Percentiles rank a stretch among this genome's conserved stretches.
These are phyloP conservation scores for Sextonia rubra DNA, from an alignment of 164 flowering plant species.

Conservation along the genomic window DNA sequence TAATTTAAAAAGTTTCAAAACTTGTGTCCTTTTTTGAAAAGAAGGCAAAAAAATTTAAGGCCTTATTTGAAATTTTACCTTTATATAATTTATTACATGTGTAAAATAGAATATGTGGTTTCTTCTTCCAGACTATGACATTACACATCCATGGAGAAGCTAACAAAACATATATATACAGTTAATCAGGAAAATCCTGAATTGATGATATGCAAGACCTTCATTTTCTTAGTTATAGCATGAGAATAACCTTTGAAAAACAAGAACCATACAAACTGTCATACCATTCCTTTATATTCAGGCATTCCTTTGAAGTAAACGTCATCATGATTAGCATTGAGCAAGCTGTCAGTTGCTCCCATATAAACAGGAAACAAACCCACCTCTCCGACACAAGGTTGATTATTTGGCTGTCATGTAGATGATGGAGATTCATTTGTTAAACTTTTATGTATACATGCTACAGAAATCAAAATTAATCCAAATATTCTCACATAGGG, in stretches of 20 bases:
- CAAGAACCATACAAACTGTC: slow-evolving; percentile 3
- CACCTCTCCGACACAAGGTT: slow-evolving; percentile 82
- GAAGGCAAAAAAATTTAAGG: too few relatives aligned
- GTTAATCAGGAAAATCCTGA: not conserved
- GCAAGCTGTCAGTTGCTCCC: slow-evolving; percentile 81
- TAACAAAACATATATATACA: too few relatives aligned
- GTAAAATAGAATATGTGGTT: not conserved
- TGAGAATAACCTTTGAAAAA: not conserved
- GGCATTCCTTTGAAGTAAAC: slow-evolving; percentile 98
- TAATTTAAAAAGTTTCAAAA: too few relatives aligned
- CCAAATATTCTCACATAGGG: slow-evolving; percentile 62
- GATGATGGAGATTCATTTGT: slow-evolving; percentile 3
- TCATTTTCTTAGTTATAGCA: not conserved
- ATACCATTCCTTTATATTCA: slow-evolving; percentile 72
- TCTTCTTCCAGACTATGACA: not conserved
- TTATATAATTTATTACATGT: not conserved
- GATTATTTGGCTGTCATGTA: slow-evolving; percentile 68
- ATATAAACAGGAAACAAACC: slow-evolving; percentile 65
- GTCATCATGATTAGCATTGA: slow-evolving; percentile 86
- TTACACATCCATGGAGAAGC: not conserved
- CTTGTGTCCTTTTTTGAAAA: too few relatives aligned
- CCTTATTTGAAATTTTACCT: too few relatives aligned
- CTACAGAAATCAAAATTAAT: not conserved
- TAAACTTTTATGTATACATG: not conserved
- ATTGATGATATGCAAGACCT: not conserved